Conservation (phyloP, 495 filamentous ascomycete species). For the Neurospora sp. region DNA sequence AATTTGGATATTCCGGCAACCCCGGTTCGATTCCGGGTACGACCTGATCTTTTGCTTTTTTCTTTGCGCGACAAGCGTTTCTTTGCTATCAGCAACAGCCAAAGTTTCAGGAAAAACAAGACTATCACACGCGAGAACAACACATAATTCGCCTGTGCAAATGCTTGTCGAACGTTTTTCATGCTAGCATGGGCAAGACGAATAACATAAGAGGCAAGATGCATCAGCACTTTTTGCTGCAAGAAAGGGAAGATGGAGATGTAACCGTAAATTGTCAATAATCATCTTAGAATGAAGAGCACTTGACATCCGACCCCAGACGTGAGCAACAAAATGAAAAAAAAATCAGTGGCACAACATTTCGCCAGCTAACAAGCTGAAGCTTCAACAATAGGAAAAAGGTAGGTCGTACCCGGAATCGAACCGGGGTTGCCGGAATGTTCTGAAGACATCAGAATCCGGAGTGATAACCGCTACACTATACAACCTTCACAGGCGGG, state of each 20-base stretch:
- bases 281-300: not conserved
- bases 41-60: constrained; percentile 7
- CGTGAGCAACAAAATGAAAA: not conserved
- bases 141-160: not conserved
- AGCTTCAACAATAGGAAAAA: not conserved
- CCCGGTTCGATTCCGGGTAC: constrained; percentile 26
- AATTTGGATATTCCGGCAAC: constrained; percentile 12
- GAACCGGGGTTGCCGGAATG: constrained; percentile 23
- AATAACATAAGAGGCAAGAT: not conserved
- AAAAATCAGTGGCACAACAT: not conserved
- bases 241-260: not conserved
- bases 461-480: not conserved
- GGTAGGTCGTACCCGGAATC: constrained; percentile 25
- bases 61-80: not conserved
- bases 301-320: not conserved
- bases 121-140: not conserved
- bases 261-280: not conserved
- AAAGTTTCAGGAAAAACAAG: not conserved
- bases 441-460: not conserved
- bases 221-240: not conserved
- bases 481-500: not conserved
- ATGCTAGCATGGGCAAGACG: not conserved
- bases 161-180: too few relatives aligned
- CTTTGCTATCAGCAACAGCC: not conserved
- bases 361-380: not conserved